Evolutionary conservation across 441 rosid species (phyloP).

Genomic region (Gossypium lobatum): DNA sequence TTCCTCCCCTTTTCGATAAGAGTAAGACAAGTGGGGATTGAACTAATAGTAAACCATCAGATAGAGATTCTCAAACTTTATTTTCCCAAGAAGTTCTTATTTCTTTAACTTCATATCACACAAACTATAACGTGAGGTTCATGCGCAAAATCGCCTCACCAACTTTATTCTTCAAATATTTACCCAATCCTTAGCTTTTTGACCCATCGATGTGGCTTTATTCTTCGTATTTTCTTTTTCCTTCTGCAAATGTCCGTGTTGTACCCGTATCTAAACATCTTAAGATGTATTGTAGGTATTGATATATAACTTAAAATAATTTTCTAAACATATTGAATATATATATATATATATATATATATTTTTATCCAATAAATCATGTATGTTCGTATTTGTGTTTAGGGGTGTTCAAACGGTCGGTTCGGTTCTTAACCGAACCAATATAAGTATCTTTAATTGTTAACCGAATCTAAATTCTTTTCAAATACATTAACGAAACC

Average conservation of each 20-base stretch:
- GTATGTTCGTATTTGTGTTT: too few species aligned
- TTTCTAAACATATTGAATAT: too few species aligned
- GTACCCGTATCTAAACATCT: background rate
- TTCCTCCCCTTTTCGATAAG: background rate
- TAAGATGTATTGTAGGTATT: background rate
- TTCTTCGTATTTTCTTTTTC: background rate
- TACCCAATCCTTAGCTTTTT: background rate
- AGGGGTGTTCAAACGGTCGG: too few species aligned
- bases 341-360: too few species aligned
- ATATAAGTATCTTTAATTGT: too few species aligned
- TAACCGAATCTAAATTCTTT: too few species aligned
- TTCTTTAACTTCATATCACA: background rate
- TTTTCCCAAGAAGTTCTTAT: background rate
- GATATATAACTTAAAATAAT: background rate
- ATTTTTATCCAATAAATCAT: too few species aligned
- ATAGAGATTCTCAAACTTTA: conserved; percentile 2
- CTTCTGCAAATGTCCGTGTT: background rate
- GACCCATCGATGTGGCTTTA: background rate
- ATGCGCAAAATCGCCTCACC: conserved; percentile 13
- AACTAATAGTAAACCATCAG: background rate
- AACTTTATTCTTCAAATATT: conserved; percentile 1
- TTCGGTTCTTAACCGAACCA: too few species aligned
- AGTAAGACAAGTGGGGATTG: conserved; percentile 5
- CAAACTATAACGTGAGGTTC: background rate
- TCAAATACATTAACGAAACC: too few species aligned